Conservation (phyloP, 176 grass and related monocot species). For the Oryza officinalis region DNA sequence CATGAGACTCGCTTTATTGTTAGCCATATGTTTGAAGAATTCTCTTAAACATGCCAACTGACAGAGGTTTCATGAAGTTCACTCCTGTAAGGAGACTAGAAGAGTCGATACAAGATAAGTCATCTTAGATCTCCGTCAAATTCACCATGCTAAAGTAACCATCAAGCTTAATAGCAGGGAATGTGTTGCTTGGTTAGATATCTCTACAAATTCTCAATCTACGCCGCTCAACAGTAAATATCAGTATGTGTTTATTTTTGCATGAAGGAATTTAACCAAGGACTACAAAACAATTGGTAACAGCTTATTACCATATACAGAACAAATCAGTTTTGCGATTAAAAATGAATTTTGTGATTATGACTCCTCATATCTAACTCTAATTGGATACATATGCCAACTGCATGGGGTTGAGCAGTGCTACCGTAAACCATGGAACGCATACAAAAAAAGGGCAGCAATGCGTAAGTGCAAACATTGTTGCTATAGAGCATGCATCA, state of each 20-base stretch:
- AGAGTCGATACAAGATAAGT: conserved; percentile 4
- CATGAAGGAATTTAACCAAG: neutral
- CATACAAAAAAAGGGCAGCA: neutral
- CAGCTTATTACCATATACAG: neutral
- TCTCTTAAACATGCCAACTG: neutral
- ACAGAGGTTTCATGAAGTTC: neutral
- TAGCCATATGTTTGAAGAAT: neutral
- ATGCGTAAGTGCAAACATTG: neutral
- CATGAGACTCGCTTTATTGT: neutral
- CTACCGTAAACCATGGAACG: neutral
- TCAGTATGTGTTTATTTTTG: neutral
- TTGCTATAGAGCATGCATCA: neutral
- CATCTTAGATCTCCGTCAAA: neutral
- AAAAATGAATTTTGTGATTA: neutral
- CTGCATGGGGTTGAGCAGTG: neutral
- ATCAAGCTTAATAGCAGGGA: neutral
- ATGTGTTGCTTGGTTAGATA: neutral
- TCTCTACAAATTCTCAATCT: neutral
- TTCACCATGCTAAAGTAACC: neutral
- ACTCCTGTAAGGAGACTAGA: neutral
- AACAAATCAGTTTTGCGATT: neutral
- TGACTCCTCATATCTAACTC: neutral
- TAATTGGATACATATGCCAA: neutral
- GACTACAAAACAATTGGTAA: neutral
- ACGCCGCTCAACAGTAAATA: neutral